Conservation (phyloP, 208 protist species). For the Porcisia deanei region DNA sequence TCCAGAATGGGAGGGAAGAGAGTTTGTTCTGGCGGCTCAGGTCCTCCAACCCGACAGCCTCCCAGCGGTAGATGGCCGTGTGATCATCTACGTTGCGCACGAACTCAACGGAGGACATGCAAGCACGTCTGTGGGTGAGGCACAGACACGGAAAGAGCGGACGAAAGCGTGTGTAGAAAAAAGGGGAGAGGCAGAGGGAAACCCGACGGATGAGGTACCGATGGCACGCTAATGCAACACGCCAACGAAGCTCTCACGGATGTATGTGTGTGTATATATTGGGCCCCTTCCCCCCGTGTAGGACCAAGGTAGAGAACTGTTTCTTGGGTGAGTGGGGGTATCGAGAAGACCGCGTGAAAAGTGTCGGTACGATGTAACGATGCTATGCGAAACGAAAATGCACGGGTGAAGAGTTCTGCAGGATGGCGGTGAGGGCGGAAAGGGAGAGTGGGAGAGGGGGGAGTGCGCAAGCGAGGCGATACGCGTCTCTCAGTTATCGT, state of each 20-base stretch:
- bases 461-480: neutral
- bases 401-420: neutral
- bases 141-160: too few relatives aligned
- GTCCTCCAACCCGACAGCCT: conserved; percentile 35
- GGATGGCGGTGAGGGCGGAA: neutral
- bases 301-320: too few relatives aligned
- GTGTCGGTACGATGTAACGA: too few relatives aligned
- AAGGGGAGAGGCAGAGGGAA: neutral
- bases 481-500: neutral
- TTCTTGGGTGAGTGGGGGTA: too few relatives aligned
- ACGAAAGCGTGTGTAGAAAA: neutral
- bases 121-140: neutral
- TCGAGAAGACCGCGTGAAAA: too few relatives aligned
- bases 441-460: neutral
- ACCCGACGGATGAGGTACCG: too few relatives aligned
- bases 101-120: conserved; percentile 50
- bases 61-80: conserved; percentile 58
- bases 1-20: conserved; percentile 78
- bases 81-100: conserved; percentile 54
- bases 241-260: too few relatives aligned
- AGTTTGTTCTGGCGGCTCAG: conserved; percentile 82
- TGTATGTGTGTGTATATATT: neutral
- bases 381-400: neutral
- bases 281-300: too few relatives aligned
- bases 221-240: neutral